Conservation (phyloP, 2,329 filamentous ascomycete species). For the Xenosphaeropsis pyriputrescens region DNA sequence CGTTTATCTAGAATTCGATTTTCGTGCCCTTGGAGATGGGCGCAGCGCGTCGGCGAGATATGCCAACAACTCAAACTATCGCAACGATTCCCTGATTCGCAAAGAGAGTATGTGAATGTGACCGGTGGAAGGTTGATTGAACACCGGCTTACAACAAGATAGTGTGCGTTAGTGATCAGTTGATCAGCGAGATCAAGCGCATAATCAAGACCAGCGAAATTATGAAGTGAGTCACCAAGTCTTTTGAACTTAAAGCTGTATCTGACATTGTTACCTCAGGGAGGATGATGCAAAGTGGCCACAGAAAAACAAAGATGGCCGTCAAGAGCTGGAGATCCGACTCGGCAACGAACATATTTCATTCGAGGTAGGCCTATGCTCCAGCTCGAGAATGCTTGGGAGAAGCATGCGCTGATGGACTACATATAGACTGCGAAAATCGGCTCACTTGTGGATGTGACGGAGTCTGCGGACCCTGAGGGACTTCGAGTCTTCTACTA, state of each 20-base stretch:
- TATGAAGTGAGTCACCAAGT: constrained; percentile 56
- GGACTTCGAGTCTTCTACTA: constrained; percentile 97
- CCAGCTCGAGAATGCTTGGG: not conserved
- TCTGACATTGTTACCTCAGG: constrained; percentile 30
- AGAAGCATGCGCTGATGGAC: not conserved
- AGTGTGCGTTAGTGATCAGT: constrained; percentile 92
- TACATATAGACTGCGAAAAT: constrained; percentile 85
- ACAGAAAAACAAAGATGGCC: constrained; percentile 96
- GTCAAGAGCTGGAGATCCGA: constrained; percentile 90
- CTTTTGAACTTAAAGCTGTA: not conserved
- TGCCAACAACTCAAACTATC: constrained; percentile 98
- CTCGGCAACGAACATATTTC: constrained; percentile 93
- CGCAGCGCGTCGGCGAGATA: constrained; percentile 89
- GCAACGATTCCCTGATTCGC: constrained; percentile 93
- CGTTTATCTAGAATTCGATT: constrained; percentile 69
- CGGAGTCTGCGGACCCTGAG: constrained; percentile 89
- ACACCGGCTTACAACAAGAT: constrained; percentile 1
- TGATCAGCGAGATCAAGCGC: constrained; percentile 89
- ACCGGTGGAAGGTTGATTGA: not conserved
- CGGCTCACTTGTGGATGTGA: constrained; percentile 90
- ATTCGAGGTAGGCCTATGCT: constrained; percentile 56
- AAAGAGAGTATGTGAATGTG: constrained; percentile 74
- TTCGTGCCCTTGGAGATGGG: constrained; percentile 82
- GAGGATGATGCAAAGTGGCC: constrained; percentile 99
- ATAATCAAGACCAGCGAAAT: constrained; percentile 97